phyloP scores from a whole-genome alignment of 305 asterid species.

The Fraxinus xanthoxyloides region DNA sequence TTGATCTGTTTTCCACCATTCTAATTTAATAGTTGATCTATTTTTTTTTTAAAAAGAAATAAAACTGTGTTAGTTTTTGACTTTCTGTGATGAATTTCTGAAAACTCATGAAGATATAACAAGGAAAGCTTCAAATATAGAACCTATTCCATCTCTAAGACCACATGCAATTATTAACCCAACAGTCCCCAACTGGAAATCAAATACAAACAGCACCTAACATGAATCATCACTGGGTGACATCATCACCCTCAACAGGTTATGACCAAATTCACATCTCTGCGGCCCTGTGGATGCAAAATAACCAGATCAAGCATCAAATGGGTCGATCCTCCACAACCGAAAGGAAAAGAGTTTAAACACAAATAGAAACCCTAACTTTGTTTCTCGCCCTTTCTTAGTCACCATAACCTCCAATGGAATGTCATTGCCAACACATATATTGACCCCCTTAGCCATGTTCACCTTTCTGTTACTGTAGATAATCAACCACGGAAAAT shows the following conservation, averaged over 20 bases:
- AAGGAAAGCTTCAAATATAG: background rate
- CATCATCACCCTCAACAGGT: background rate
- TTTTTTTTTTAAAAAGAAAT: background rate
- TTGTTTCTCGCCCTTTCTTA: background rate
- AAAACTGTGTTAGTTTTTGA: background rate
- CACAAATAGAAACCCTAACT: background rate
- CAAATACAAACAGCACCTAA: background rate
- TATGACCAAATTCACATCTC: background rate
- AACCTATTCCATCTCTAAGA: background rate
- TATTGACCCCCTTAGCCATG: background rate
- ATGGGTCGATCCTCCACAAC: background rate
- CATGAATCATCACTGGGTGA: background rate
- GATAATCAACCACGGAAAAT: background rate
- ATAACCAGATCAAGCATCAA: background rate
- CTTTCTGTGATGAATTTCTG: background rate
- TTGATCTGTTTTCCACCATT: background rate
- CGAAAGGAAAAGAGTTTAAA: background rate
- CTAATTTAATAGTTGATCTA: background rate
- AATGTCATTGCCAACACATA: background rate
- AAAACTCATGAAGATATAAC: background rate
- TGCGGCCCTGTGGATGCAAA: background rate
- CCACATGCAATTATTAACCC: background rate
- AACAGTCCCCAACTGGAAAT: background rate
- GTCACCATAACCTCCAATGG: background rate
- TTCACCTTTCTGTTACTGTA: background rate